Evolutionary conservation across 1,284 basidiomycete genomes (phyloP).

Genomic region (Rhodofomes roseus): DNA sequence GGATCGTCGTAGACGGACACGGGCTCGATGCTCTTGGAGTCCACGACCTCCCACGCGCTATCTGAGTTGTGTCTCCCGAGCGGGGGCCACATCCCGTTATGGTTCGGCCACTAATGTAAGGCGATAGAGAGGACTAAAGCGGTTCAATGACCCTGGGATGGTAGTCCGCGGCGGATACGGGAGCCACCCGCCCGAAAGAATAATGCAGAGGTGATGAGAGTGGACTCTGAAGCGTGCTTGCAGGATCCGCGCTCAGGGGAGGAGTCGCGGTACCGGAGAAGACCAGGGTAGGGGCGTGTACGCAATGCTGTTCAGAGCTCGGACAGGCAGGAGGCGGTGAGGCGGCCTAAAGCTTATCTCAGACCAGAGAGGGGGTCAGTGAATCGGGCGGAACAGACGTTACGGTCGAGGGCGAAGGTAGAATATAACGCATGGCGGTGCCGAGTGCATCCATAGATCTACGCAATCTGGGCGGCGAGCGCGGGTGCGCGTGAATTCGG

Average conservation of each 20-base stretch:
- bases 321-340: neutral
- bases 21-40: constrained; percentile 57
- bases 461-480: neutral
- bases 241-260: no score
- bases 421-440: neutral
- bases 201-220: neutral
- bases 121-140: neutral
- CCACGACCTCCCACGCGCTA: constrained; percentile 74
- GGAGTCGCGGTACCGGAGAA: neutral
- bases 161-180: neutral
- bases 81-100: constrained; percentile 24
- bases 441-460: neutral
- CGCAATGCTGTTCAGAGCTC: neutral
- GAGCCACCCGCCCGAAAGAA: neutral
- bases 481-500: constrained; percentile 2
- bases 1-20: constrained; percentile 57
- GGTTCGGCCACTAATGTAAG: neutral
- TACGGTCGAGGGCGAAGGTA: neutral
- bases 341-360: neutral
- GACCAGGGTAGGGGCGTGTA: neutral
- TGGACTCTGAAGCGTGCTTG: no score
- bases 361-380: neutral
- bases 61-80: constrained; percentile 42
- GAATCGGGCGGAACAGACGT: neutral
- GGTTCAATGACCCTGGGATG: no score